Percentiles rank a stretch among this genome's conserved stretches.
These are phyloP conservation scores for Tillandsia fasciculata DNA, from an alignment of 176 grass and related monocot species.

Conservation along the genomic window DNA sequence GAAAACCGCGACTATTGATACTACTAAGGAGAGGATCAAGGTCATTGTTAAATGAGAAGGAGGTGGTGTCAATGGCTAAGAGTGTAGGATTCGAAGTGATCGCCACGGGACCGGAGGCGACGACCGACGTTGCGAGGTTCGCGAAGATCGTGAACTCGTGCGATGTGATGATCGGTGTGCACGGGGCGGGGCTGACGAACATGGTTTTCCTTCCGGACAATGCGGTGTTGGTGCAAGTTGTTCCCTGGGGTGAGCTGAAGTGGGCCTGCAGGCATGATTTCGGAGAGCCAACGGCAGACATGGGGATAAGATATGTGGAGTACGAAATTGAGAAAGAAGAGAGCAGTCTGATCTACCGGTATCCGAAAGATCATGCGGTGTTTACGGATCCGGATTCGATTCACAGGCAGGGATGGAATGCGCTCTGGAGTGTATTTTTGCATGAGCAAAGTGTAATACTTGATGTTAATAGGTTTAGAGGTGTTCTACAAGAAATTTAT, in stretches of 20 bases:
- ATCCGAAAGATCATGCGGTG: constrained; percentile 49
- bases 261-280: constrained; percentile 52
- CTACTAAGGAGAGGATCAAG: constrained; percentile 27
- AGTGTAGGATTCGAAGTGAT: constrained; percentile 25
- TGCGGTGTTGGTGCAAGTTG: constrained; percentile 60
- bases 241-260: constrained; percentile 56
- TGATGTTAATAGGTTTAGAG: constrained; percentile 52
- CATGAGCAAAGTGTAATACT: constrained; percentile 77
- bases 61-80: constrained; percentile 24
- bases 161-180: constrained; percentile 68
- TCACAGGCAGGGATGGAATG: constrained; percentile 40
- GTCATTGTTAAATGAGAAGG: constrained; percentile 22
- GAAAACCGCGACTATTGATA: constrained; percentile 29
- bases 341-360: constrained; percentile 69
- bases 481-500: constrained; percentile 39
- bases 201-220: constrained; percentile 77
- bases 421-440: constrained; percentile 49
- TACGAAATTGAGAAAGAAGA: constrained; percentile 64
- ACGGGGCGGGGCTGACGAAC: constrained; percentile 84
- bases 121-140: constrained; percentile 26
- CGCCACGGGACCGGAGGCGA: constrained; percentile 25
- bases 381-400: constrained; percentile 69
- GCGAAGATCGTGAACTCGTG: constrained; percentile 44
- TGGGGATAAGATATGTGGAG: constrained; percentile 61
- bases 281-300: constrained; percentile 37